Evolutionary conservation across 1,284 basidiomycete genomes (phyloP).

Genomic region (Ustilago hordei): DNA sequence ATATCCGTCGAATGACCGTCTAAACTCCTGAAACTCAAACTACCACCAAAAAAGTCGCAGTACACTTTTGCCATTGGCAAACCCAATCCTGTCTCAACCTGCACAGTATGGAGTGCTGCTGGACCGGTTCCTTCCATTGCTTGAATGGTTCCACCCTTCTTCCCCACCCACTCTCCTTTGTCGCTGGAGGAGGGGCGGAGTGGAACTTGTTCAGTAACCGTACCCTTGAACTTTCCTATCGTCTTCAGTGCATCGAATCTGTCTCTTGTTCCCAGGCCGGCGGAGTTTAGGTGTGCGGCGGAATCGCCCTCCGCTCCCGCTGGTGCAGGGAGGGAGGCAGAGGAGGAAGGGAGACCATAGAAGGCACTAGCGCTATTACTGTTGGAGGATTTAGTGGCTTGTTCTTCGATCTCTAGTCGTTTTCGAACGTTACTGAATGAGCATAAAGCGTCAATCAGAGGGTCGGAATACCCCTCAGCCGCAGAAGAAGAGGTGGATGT

Average conservation of each 20-base stretch:
- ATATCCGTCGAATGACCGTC: conserved; percentile 73
- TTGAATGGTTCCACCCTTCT: conserved; percentile 2
- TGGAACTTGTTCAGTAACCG: conserved; percentile 56
- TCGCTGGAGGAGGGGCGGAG: background rate
- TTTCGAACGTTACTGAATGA: conserved; percentile 60
- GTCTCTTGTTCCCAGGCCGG: conserved; percentile 39
- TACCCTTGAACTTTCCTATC: conserved; percentile 61
- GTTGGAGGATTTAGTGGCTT: conserved; percentile 1
- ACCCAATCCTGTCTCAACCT: conserved; percentile 61
- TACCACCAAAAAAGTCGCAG: conserved; percentile 75
- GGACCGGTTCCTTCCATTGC: conserved; percentile 51
- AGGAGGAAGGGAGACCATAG: conserved; percentile 16
- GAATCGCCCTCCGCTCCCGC: background rate
- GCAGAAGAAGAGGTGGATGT: conserved; percentile 18
- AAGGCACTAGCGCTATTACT: background rate
- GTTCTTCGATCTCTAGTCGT: conserved; percentile 56
- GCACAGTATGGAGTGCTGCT: conserved; percentile 44
- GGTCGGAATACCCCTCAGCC: conserved; percentile 32
- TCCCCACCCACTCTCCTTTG: background rate
- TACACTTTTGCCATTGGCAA: conserved; percentile 64
- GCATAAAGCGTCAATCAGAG: conserved; percentile 58
- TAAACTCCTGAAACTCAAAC: conserved; percentile 81
- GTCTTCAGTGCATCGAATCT: conserved; percentile 51
- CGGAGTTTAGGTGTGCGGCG: conserved; percentile 18
- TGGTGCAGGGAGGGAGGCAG: background rate